Evolutionary conservation across 805 yeast genomes (phyloP).

Genomic region (Metschnikowia dekortorum): DNA sequence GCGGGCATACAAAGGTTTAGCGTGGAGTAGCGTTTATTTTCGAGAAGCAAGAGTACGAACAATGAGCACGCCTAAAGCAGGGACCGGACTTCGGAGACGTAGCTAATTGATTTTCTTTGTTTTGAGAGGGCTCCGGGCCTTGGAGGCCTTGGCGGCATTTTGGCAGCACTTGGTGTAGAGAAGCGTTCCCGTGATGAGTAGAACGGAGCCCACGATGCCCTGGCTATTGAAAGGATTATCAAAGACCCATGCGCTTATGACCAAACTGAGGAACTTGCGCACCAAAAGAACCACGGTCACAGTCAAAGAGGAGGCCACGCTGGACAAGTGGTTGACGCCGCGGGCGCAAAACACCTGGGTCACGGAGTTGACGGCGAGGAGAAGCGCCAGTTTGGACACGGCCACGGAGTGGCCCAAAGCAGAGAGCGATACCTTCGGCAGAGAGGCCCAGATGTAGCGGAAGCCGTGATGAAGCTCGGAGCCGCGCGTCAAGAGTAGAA

Average conservation of each 20-base stretch:
- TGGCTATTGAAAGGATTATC: conserved; percentile 37
- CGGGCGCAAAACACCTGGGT: conserved; percentile 48
- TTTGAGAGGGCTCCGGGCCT: too few species aligned
- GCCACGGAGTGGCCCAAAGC: not conserved
- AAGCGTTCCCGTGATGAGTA: conserved; percentile 55
- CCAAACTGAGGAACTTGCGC: conserved; percentile 57
- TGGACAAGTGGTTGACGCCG: conserved; percentile 63
- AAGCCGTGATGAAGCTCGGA: conserved; percentile 19
- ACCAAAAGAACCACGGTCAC: conserved; percentile 56
- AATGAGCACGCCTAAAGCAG: too few species aligned
- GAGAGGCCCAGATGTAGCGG: conserved; percentile 8
- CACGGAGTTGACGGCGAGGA: conserved; percentile 16
- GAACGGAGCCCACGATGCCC: conserved; percentile 43
- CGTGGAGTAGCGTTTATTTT: too few species aligned
- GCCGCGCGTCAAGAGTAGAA: conserved; percentile 29
- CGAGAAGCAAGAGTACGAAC: too few species aligned
- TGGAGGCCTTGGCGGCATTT: not conserved
- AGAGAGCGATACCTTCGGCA: not conserved
- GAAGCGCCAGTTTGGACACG: conserved; percentile 13
- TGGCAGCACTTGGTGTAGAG: conserved; percentile 28
- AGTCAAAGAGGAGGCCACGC: conserved; percentile 56
- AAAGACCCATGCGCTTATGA: conserved; percentile 52
- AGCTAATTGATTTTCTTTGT: too few species aligned
- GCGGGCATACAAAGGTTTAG: too few species aligned
- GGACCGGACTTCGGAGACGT: too few species aligned